Evolutionary conservation across 305 asterid genomes (phyloP), one percentile per base, ranked within the genome.

Genomic region (Rubia balearica): DNA sequence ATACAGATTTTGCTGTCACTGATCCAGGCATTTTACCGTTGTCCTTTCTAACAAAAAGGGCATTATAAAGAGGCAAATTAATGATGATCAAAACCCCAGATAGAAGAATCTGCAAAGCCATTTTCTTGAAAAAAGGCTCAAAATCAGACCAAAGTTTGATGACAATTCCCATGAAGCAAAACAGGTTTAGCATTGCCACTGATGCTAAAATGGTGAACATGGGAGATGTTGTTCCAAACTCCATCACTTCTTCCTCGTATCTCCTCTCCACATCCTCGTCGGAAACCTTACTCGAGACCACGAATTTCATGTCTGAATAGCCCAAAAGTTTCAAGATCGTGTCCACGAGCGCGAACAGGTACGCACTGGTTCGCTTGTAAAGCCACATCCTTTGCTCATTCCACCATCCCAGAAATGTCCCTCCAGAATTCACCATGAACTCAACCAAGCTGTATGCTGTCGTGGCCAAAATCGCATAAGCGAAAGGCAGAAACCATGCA

Each of bases 351-450:
- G 90, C 95, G 73, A 90, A 90, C 22, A 88, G 77, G 48, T 87
- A 92, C 0, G 98, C 83, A 71, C 77, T 85, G 27, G 84, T 61
- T 79, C 98, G 77, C 56, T 88, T 90, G 89, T 88, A 90, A 48
- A 88, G 82, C 98, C 98, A 92, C 4, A 90, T 90, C 70, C 97
- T 79, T 76, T 85, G 92, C 62, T 90, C 95, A 45, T 90, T 90
- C 96, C 92, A 92, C 96, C 92, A 92, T 16, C 95, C 96, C 61
- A 79, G 30, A 22, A 78, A 38, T 48, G 96, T 85, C 43, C 98
- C 96, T 0, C 87, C 95, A 0, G 81, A 76, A 74, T 79, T 73
- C 21, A 51, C 6, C 0, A 85, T 76, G 73, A 77, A 87, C 79
- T 92, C 98, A 10, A 40, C 42, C 5, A 76, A 68, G 70, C 91